Conservation (phyloP, 345 rosid species). For the Lepidium didymum region DNA sequence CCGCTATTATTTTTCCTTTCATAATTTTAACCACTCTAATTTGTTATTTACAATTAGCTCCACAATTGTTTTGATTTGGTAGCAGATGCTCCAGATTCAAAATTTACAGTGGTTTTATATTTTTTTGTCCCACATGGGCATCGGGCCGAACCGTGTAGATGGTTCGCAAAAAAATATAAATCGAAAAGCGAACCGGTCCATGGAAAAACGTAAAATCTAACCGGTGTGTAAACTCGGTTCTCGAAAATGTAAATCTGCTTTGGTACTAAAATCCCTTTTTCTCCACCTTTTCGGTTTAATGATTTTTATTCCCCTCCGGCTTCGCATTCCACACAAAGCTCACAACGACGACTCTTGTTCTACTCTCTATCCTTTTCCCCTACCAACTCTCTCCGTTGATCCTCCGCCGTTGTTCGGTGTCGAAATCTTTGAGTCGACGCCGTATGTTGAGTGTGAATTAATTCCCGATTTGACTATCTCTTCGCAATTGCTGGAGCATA, state of each 20-base stretch:
- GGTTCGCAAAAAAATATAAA: not conserved
- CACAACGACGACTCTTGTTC: slow-evolving; percentile 15
- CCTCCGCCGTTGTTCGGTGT: slow-evolving; percentile 11
- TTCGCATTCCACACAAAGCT: slow-evolving; percentile 6
- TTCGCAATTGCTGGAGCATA: not conserved
- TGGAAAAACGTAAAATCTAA: not conserved
- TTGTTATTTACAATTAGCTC: not conserved
- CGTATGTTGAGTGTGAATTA: not conserved
- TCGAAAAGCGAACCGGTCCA: not conserved
- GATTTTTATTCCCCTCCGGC: not conserved
- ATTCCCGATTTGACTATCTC: slow-evolving; percentile 18
- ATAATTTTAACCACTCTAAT: not conserved
- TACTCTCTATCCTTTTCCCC: slow-evolving; percentile 18
- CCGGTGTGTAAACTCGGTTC: not conserved
- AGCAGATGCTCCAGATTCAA: not conserved
- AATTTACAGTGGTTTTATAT: too few species aligned
- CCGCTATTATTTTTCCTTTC: not conserved
- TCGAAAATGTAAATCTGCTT: not conserved
- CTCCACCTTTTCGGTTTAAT: not conserved
- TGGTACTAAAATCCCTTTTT: not conserved
- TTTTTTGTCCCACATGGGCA: not conserved
- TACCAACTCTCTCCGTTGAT: slow-evolving; percentile 40
- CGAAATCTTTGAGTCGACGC: not conserved
- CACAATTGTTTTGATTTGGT: not conserved
- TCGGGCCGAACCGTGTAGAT: not conserved